Base-by-base conservation (phyloP, 176 grass and related monocot species). In the Dactylis glomerata region DNA sequence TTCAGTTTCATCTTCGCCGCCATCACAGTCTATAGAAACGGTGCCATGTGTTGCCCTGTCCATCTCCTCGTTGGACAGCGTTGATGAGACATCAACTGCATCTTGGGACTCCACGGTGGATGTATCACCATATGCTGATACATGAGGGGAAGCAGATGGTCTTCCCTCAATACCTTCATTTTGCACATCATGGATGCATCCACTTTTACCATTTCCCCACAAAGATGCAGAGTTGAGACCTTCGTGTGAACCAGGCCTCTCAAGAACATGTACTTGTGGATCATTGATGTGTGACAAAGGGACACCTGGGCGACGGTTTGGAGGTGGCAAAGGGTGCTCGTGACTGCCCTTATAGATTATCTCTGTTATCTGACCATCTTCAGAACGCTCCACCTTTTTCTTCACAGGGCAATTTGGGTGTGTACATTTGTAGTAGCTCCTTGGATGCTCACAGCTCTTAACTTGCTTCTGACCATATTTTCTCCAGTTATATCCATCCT, bases 381-480 rank as follows among this genome's bases (percentile, higher is more conserved):
- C 81, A 49, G 89, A 78, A 14, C 73, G 82, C 78, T 94, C 92
- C 23, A 94, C 92, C 49, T 94, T 92, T 62, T 94, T 94, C 84
- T 92, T 94, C 27, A 92, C 90, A 15, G 70, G 72, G 66, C 92
- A 94, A 82, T 87, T 82, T 11, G 20, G 86, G 11, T 89, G 81
- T 20, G 92, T 92, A 74, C 92, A 94, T 76, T 94, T 94, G 84
- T 94, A 94, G 66, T 92, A 94, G 49, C 89, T 94, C 76, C 89
- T 87, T 0, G 87, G 92, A 87, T 84, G 73, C 80, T 94, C 92
- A 41, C 85, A 88, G 72, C 78, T 86, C 65, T 94, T 94, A 10
- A 94, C 92, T 87, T 92, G 92, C 64, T 90, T 90, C 44, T 94
- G 92, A 32, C 92, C 92, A 83, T 92, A 92, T 75, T 94, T 94